Evolutionary conservation across 192 early-diverging fungal genomes (phyloP).

Genomic region (Coemansia biformis): DNA sequence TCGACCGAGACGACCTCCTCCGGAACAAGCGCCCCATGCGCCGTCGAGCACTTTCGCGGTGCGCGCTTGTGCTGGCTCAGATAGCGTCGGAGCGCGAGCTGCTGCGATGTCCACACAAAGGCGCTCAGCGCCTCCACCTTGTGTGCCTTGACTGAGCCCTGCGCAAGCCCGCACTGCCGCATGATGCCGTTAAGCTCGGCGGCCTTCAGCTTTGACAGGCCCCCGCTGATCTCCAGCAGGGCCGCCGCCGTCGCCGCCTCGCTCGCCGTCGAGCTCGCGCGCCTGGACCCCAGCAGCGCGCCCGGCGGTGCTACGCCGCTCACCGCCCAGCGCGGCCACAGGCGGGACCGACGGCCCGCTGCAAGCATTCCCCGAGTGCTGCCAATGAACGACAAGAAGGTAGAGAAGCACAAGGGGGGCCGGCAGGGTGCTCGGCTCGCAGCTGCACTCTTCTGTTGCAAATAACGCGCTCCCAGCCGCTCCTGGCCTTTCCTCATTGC

Average conservation of each 20-base stretch:
- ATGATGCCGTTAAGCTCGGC: conserved; percentile 30
- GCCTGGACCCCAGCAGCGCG: background rate
- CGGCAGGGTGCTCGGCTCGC: too few relatives aligned
- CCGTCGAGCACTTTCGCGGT: conserved; percentile 4
- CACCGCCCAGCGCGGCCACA: background rate
- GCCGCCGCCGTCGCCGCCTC: background rate
- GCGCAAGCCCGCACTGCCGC: conserved; percentile 33
- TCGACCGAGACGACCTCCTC: conserved; percentile 49
- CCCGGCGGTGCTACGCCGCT: background rate
- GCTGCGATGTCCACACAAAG: conserved; percentile 32
- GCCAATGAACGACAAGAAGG: background rate
- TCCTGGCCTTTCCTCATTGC: too few relatives aligned
- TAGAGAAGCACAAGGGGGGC: background rate
- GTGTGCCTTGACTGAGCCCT: conserved; percentile 28
- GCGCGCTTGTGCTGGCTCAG: conserved; percentile 1
- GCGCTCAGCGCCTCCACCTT: conserved; percentile 27
- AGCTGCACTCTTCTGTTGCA: too few relatives aligned
- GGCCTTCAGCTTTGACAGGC: conserved; percentile 21
- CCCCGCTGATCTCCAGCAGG: conserved; percentile 4
- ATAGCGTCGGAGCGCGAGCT: conserved; percentile 21
- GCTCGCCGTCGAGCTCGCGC: background rate
- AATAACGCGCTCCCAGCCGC: too few relatives aligned
- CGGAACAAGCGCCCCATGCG: conserved; percentile 22
- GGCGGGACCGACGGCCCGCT: background rate
- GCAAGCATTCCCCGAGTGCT: background rate